phyloP scores from a whole-genome alignment of 805 yeast species.

The Spathaspora passalidarum region DNA sequence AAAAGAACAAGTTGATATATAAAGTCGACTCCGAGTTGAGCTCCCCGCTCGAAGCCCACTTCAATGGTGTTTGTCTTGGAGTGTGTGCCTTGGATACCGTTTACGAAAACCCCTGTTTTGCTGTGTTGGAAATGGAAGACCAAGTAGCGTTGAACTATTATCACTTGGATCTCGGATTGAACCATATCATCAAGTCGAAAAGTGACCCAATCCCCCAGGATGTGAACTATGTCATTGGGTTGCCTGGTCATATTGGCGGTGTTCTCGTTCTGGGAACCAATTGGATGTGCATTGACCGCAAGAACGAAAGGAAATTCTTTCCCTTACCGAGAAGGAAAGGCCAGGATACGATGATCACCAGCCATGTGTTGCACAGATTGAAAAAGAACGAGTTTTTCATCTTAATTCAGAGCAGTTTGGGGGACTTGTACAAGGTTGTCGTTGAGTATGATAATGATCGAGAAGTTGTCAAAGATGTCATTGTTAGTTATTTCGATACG shows the following conservation, averaged over 20 bases:
- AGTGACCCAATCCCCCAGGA: conserved; percentile 13
- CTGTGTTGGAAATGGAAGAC: conserved; percentile 64
- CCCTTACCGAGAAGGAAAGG: conserved; percentile 54
- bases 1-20: conserved; percentile 69
- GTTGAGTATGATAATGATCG: conserved; percentile 49
- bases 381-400: conserved; percentile 60
- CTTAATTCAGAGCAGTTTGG: conserved; percentile 64
- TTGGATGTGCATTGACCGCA: conserved; percentile 12
- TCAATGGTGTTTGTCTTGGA: conserved; percentile 49
- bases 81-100: conserved; percentile 68
- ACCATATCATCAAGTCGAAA: conserved; percentile 57
- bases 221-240: conserved; percentile 55
- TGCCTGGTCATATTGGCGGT: conserved; percentile 76
- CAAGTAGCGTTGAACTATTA: conserved; percentile 55
- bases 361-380: conserved; percentile 64
- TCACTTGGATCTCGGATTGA: conserved; percentile 83
- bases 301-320: conserved; percentile 19
- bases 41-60: conserved; percentile 72
- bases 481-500: conserved; percentile 74
- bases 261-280: conserved; percentile 61
- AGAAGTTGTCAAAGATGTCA: conserved; percentile 39
- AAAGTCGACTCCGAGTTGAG: conserved; percentile 46
- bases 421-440: conserved; percentile 66
- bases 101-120: conserved; percentile 82
- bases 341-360: conserved; percentile 36